phyloP scores from a whole-genome alignment of 495 filamentous ascomycete genomes.

The Daldinia bambusicola region DNA sequence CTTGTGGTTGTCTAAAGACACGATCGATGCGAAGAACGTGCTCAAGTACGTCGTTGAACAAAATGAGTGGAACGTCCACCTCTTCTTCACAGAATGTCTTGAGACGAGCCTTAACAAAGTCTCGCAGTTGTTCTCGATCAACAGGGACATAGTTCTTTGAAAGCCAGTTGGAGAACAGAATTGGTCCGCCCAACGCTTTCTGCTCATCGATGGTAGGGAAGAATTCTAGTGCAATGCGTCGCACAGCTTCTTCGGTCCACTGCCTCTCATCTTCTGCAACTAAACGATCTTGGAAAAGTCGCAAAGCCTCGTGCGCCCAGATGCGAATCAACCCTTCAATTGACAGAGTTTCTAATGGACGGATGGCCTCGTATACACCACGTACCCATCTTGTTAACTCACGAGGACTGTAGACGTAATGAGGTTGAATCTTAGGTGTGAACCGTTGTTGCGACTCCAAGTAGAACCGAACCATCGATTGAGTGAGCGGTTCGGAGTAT shows the following conservation, averaged over 20 bases:
- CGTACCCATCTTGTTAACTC: slow-evolving; percentile 97
- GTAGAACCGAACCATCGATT: slow-evolving; percentile 98
- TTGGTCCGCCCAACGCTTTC: slow-evolving; percentile 90
- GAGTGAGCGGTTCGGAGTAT: slow-evolving; percentile 92
- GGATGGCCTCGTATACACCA: slow-evolving; percentile 95
- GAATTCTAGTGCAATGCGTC: slow-evolving; percentile 84
- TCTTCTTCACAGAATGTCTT: slow-evolving; percentile 99
- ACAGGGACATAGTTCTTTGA: slow-evolving; percentile 98
- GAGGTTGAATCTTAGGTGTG: slow-evolving; percentile 94
- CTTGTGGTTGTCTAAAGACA: slow-evolving; percentile 97
- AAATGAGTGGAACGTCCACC: slow-evolving; percentile 94
- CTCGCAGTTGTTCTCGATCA: slow-evolving; percentile 89
- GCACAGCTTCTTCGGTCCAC: slow-evolving; percentile 90
- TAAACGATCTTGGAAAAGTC: slow-evolving; percentile 95
- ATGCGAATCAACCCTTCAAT: slow-evolving; percentile 95
- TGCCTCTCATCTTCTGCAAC: slow-evolving; percentile 93
- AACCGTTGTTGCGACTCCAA: slow-evolving; percentile 92
- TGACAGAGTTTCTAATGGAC: slow-evolving; percentile 84
- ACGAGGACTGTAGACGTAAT: slow-evolving; percentile 99
- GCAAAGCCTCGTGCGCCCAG: slow-evolving; percentile 96
- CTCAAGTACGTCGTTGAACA: slow-evolving; percentile 98
- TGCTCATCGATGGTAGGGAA: slow-evolving; percentile 93
- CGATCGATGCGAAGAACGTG: slow-evolving; percentile 98
- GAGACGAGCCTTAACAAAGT: slow-evolving; percentile 96
- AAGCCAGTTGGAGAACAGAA: slow-evolving; percentile 99